A percentile compares a stretch with the other conserved stretches of the same genome.
Evolutionary conservation across 768 basidiomycete species (phyloP).

Genomic region (Tricholoma bakamatsutake): DNA sequence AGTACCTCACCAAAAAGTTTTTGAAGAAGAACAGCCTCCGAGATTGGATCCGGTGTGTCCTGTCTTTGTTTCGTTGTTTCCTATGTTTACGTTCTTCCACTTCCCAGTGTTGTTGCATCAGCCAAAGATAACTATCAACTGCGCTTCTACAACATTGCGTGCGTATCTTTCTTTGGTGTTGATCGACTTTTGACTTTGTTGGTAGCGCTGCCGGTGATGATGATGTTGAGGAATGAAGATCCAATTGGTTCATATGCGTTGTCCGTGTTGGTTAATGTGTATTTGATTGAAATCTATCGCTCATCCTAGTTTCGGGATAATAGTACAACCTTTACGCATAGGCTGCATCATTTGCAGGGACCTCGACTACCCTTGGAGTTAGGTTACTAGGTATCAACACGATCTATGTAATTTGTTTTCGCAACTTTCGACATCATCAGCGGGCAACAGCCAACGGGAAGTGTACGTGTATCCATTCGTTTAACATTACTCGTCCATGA

Average conservation of each 20-base stretch:
- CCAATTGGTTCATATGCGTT: not conserved
- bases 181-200: not conserved
- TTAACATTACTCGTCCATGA: too few species aligned
- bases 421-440: too few species aligned
- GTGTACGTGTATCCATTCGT: too few species aligned
- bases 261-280: too few species aligned
- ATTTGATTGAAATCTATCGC: too few species aligned
- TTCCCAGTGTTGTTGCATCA: constrained; percentile 79
- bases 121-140: constrained; percentile 93
- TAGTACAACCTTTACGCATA: too few species aligned
- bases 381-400: too few species aligned
- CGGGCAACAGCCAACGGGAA: too few species aligned
- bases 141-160: constrained; percentile 92
- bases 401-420: too few species aligned
- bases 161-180: constrained; percentile 24
- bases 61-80: not conserved
- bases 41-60: constrained; percentile 86
- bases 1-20: constrained; percentile 99
- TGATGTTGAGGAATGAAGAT: constrained; percentile 23
- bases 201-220: constrained; percentile 21
- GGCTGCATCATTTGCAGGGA: too few species aligned
- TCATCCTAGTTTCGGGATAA: too few species aligned
- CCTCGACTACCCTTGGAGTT: too few species aligned
- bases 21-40: constrained; percentile 95
- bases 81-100: constrained; percentile 5